Base-by-base conservation (phyloP, 768 basidiomycete genomes). In the Grammothele lineata region DNA sequence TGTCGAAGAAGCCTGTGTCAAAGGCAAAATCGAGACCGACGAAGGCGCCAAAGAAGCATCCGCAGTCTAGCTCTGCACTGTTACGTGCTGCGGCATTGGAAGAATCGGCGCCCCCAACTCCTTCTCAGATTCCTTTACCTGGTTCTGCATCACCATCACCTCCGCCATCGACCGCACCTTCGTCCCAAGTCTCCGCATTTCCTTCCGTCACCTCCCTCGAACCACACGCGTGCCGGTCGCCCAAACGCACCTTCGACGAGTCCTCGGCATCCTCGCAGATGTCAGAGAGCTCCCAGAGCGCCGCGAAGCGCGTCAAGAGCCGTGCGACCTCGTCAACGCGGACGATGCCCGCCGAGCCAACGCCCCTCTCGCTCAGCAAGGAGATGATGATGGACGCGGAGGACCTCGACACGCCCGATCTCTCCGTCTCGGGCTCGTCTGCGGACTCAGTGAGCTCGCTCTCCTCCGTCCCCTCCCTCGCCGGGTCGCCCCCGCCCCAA, bases 231-330 rank as follows among this genome's bases (percentile, higher is more conserved):
- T 68, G 71, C 37, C 70, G 73, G 22, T 77, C 76, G 19, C 80
- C 80, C 18, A 81, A 82, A 57, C 76, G 80, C 24, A 73, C 78
- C 0, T 78, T 81, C 45, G 80, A 80, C 46, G 81, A 82, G 53
- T 75, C 74, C 0, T 75, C 75, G 0, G 71, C 70, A 18, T 69
- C 71, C 14, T 69, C 65, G 9, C 48, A 47, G 18, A n/a, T n/a
- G n/a, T 56, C 63, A 0, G 62, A 65, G 36, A 61, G 57, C 33
- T 60, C 57, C 11, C 65, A 62, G 51, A 57, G 58, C 35, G 60
- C 55, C 9, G 56, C 62, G 6, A 68, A 68, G 43, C 61, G 65
- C 26, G 59, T 60, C 41, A 56, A 54, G 42, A 55, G 60, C 41
- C 60, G 58, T 3, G 47, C 62, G 19, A 38, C 50, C 17, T 56